Conservation (phyloP, 495 filamentous ascomycete genomes). For the Aspergillus incahuasiensis region DNA sequence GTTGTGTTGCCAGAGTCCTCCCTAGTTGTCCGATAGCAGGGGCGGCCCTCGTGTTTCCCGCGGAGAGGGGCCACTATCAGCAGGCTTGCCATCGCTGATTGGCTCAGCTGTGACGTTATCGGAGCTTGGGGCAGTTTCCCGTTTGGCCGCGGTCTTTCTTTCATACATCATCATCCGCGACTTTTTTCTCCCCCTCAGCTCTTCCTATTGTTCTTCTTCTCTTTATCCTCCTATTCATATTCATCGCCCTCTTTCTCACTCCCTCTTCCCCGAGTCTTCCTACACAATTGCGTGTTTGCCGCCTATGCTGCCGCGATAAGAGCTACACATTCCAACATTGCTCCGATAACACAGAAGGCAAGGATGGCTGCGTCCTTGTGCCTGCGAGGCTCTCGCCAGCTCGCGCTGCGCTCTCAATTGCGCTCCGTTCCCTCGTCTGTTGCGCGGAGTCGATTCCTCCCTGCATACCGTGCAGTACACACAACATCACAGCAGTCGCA, state of each 20-base stretch:
- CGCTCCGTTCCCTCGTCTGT: constrained; percentile 17
- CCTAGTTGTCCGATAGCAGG: background rate
- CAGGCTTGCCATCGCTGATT: constrained; percentile 1
- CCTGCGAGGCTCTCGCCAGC: constrained; percentile 41
- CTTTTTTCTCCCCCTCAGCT: constrained; percentile 19
- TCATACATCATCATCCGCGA: constrained; percentile 1
- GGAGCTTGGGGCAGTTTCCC: constrained; percentile 16
- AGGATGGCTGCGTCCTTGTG: constrained; percentile 42
- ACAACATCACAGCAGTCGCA: constrained; percentile 24
- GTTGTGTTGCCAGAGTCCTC: background rate
- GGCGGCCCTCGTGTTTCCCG: constrained; percentile 12
- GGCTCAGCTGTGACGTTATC: constrained; percentile 14
- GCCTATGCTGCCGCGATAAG: background rate
- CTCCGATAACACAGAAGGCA: constrained; percentile 5
- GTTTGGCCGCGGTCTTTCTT: constrained; percentile 19
- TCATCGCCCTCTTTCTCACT: background rate
- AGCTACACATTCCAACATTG: background rate
- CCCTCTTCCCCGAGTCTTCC: background rate
- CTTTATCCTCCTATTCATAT: constrained; percentile 3
- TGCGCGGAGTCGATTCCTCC: constrained; percentile 21
- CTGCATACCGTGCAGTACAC: constrained; percentile 24
- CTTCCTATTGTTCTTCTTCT: constrained; percentile 23
- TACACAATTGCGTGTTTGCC: background rate
- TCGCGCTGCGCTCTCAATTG: constrained; percentile 32
- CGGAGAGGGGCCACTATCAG: constrained; percentile 13